Percentiles rank a stretch among this genome's conserved stretches.
These are phyloP conservation scores for Coemansia guatemalensis DNA, from an alignment of 192 early-diverging fungal species.

Conservation along the genomic window DNA sequence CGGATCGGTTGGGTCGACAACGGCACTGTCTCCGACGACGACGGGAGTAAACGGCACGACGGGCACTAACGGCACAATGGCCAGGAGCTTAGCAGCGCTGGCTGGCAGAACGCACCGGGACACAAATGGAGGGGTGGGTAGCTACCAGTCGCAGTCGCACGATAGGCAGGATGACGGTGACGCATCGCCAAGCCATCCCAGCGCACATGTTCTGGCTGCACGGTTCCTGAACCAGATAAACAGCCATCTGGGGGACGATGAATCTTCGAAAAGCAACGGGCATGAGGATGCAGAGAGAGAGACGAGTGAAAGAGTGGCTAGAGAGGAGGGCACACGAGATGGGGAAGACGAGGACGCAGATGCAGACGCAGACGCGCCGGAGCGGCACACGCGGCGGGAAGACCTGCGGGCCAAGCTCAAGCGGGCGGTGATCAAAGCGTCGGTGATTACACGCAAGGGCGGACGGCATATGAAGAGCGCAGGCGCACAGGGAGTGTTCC, in stretches of 20 bases:
- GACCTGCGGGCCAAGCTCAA: slow-evolving; percentile 40
- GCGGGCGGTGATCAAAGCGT: slow-evolving; percentile 50
- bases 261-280: too few relatives aligned
- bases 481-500: slow-evolving; percentile 38
- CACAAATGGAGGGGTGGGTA: not conserved
- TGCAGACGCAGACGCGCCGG: slow-evolving; percentile 3
- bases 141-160: not conserved
- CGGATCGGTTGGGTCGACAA: slow-evolving; percentile 35
- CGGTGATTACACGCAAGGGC: slow-evolving; percentile 44
- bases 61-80: not conserved
- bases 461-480: slow-evolving; percentile 45
- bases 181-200: not conserved
- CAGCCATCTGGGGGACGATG: too few relatives aligned
- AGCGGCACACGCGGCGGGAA: slow-evolving; percentile 25
- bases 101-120: not conserved
- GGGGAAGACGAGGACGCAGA: slow-evolving; percentile 29
- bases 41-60: not conserved
- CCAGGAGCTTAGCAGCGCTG: not conserved
- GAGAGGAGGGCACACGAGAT: slow-evolving; percentile 6
- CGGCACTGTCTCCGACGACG: slow-evolving; percentile 30
- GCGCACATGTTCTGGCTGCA: not conserved
- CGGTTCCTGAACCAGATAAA: too few relatives aligned
- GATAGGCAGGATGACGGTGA: not conserved
- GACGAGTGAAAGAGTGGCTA: not conserved
- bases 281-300: too few relatives aligned